Base-by-base conservation (phyloP, 352 stramenopile species). In the Lagenidium sp. region DNA sequence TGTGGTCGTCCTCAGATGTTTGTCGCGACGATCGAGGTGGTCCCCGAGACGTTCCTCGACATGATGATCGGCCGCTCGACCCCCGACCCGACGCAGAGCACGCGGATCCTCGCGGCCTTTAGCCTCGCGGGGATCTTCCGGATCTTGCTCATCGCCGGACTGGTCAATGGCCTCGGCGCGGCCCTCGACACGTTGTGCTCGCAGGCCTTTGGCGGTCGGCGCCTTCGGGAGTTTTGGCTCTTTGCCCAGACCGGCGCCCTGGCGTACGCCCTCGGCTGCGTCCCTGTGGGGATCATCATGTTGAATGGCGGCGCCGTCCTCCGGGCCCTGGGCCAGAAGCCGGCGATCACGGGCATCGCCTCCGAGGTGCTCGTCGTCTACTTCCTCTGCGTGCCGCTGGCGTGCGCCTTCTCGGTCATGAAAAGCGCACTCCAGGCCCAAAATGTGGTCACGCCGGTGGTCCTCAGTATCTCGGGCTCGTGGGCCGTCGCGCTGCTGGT, bases 381-480 rank as follows among this genome's bases (percentile, higher is more conserved):
- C 18, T 39, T 58, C 3, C 4, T 48, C 8, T 44, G 41, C 1
- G 28, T 71, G 3, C 63, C 67, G 6, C 53, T 68, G 16, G 26
- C 40, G 3, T 44, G 71, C 13, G 7, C 64, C 6, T 74, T 57
- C 39, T 49, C 55, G 13, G 42, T 71, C 18, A 35, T 60, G 10
- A 59, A 63, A 16, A 76, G 65, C 37, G 50, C 52, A 2, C 53
- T 82, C 2, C 68, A 76, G 18, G 65, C 65, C 2, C 68, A 82
- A 29, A 66, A 72, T 36, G 52, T 78, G 12, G 57, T 56, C 5
- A 36, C 23, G 23, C 65, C 68, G 15, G 57, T 76, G 19, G 50
- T 66, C 1, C 18, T 55, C 4, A 47, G 48, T 10, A 67, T 56
- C 7, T 12, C 60, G 11, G 15, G 70, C 1, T 39, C 50, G 1